Base-by-base conservation (phyloP, 768 basidiomycete genomes). In the Coprinopsis sp. region DNA sequence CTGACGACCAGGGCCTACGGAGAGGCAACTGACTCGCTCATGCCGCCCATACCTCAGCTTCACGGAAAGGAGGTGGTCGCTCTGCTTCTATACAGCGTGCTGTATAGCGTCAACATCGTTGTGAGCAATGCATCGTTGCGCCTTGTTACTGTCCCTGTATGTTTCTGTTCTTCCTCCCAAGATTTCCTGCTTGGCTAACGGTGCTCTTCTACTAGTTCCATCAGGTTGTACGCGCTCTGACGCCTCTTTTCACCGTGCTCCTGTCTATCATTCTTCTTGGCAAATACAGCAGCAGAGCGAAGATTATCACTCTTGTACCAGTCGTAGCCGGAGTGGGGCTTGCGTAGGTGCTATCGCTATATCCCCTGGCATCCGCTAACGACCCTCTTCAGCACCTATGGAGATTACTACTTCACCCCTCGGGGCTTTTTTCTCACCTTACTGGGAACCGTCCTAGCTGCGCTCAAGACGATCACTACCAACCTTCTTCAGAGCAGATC, bases 61-160 rank as follows among this genome's bases (percentile, higher is more conserved):
- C 89, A 60, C 39, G 44, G 56, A 23, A 62, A 52, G 16, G 85
- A 95, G 58, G 78, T 78, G 46, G 47, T 80, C 18, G 77, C 84
- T 12, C 72, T 99, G 12, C 61, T 82, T 19, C 77, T 82, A 1
- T 99, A 97, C 69, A 95, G 92, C 54, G 68, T 84, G n/a, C 73
- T 99, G 2, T 99, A 96, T 63, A 88, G 93, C 5, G 67, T 95
- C 62, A 99, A 99, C 60, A 95, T 98, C 55, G 84, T 87, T 33
- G 85, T 97, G 40, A 94, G 91, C 69, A 99, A 99, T 64, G 69
- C 91, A 23, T 93, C 90, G 5, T 73, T 95, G 16, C 76, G 86
- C 52, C 70, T 95, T n/a, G 93, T 97, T 29, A 93, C 93, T 7
- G 78, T 95, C 14, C 91, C 92, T 4, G 90, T 92, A 51, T 56